Conservation (phyloP, 2,329 filamentous ascomycete species). For the Alternaria gansuensis region DNA sequence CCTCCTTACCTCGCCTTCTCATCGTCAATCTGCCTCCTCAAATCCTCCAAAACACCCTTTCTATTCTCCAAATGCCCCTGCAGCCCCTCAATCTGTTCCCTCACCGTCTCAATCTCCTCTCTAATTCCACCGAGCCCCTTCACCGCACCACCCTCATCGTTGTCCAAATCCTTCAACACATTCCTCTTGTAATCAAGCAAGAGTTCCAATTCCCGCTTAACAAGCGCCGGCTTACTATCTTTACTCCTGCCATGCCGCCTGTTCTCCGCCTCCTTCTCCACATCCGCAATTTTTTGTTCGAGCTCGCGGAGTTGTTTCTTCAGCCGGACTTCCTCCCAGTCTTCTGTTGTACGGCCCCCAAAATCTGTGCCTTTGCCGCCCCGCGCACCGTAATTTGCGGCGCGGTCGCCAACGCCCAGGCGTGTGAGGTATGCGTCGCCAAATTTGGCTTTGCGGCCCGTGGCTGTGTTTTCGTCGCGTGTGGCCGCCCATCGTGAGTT, state of each 20-base stretch:
- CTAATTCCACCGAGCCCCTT: conserved; percentile 77
- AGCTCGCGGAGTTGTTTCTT: conserved; percentile 92
- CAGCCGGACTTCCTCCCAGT: conserved; percentile 96
- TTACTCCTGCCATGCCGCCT: conserved; percentile 65
- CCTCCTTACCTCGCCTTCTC: conserved; percentile 69
- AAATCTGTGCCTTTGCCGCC: conserved; percentile 86
- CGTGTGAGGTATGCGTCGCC: conserved; percentile 95
- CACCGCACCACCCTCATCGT: conserved; percentile 69
- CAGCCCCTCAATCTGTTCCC: conserved; percentile 90
- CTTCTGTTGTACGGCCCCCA: conserved; percentile 80
- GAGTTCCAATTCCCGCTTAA: conserved; percentile 94
- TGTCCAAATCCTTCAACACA: conserved; percentile 77
- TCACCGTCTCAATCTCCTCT: conserved; percentile 89
- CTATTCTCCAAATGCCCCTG: conserved; percentile 82
- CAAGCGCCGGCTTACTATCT: conserved; percentile 84
- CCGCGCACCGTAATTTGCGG: conserved; percentile 69
- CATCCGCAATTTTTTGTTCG: conserved; percentile 84
- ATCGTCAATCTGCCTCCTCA: conserved; percentile 84
- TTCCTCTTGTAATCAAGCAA: conserved; percentile 93
- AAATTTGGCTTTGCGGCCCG: conserved; percentile 94
- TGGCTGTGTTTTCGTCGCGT: conserved; percentile 79
- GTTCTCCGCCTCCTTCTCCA: conserved; percentile 75
- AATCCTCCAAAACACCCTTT: conserved; percentile 76
- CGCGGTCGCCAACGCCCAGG: conserved; percentile 78
- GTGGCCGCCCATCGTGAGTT: conserved; percentile 83